Evolutionary conservation across 345 rosid genomes (phyloP), one percentile per base, ranked within the genome.

Genomic region (Aquilaria yunnanensis): DNA sequence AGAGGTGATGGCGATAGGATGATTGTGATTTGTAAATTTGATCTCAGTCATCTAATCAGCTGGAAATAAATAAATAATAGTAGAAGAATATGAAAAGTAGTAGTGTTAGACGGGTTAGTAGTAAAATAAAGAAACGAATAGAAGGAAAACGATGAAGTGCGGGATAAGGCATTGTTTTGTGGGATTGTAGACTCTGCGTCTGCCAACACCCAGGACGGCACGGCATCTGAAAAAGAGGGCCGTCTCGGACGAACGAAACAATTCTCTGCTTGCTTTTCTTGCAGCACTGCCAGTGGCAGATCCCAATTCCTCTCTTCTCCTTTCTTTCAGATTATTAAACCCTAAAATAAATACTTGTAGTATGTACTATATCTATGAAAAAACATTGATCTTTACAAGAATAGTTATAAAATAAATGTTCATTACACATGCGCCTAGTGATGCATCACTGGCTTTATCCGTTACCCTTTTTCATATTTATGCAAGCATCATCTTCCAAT

Each of bases 121-220:
- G 23, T 16, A 16, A 16, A 51, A 60, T 12, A 49, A 16, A 52
- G 46, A 31, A 12, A 1, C 30, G 57, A 14, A 14, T 43, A 70
- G 29, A 68, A 43, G 57, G 60, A 65, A 64, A 16, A 16, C 23
- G 83, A 60, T 74, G 81, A 78, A 83, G 78, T 86, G 78, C 61
- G 61, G 78, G 60, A 10, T 45, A 78, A 80, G 43, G 7, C 5
- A 37, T 16, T 16, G 89, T 37, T 57, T 68, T 54, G 59, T 47
- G 47, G 43, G 71, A 29, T 37, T 54, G 69, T 56, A 23, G 59
- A 61, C 52, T 59, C 49, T 55, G 71, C 16, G 46, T 30, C 60
- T 46, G 54, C 45, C 13, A 74, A 77, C 81, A 70, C 67, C 88
- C 84, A 71, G 54, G 76, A 86, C 89, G 87, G 87, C 89, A 86